Evolutionary conservation across 2,329 filamentous ascomycete species (phyloP).

Genomic region (Shiraia bambusicola): DNA sequence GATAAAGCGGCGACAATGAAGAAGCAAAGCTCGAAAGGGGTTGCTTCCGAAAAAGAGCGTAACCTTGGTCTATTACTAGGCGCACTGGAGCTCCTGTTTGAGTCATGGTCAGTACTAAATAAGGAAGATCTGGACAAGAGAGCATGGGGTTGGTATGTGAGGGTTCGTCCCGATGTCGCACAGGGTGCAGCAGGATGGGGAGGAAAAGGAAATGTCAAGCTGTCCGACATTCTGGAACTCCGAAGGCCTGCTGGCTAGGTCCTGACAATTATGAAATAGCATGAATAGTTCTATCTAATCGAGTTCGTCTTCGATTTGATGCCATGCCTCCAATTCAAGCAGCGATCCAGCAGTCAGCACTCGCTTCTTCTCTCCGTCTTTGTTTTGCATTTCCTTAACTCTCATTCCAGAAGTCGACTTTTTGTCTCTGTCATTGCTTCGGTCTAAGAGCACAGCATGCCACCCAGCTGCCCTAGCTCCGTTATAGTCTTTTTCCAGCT

Average conservation of each 20-base stretch:
- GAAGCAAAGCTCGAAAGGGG: slow-evolving; percentile 50
- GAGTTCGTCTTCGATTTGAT: neutral
- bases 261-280: neutral
- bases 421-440: slow-evolving; percentile 19
- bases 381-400: neutral
- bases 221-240: slow-evolving; percentile 60
- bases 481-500: slow-evolving; percentile 53
- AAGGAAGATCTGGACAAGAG: slow-evolving; percentile 69
- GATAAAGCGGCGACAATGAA: slow-evolving; percentile 33
- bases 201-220: slow-evolving; percentile 69
- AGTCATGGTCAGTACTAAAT: slow-evolving; percentile 70
- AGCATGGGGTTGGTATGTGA: slow-evolving; percentile 81
- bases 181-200: slow-evolving; percentile 78
- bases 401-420: neutral
- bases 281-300: neutral
- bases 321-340: neutral
- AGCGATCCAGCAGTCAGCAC: neutral
- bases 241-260: slow-evolving; percentile 15
- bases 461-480: slow-evolving; percentile 53
- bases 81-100: slow-evolving; percentile 69
- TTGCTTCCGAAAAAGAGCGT: slow-evolving; percentile 64
- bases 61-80: slow-evolving; percentile 71
- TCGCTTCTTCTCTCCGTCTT: neutral
- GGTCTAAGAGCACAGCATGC: slow-evolving; percentile 48
- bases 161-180: slow-evolving; percentile 74